Evolutionary conservation across 441 rosid species (phyloP), one percentile per base, ranked within the genome.

Genomic region (Biscutella laevigata): DNA sequence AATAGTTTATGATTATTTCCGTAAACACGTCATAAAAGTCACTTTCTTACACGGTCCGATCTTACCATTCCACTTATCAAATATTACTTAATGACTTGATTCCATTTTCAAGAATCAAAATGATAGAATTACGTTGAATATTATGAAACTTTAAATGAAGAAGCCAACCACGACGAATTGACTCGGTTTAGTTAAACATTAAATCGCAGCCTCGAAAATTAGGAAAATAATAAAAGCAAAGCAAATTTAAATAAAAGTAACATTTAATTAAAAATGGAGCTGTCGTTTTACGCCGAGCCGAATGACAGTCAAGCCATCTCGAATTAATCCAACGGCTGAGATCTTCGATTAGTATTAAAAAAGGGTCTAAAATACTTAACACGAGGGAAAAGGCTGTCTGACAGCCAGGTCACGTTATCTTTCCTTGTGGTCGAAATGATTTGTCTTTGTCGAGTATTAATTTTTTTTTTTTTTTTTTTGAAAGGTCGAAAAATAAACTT

Each of bases 341-440:
- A 68, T 36, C 1, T 1, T 26, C 24, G 36, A 68, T 55, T 37
- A 50, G 24, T 24, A n/a, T n/a, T n/a, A n/a, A n/a, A n/a, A n/a
- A n/a, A n/a, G n/a, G n/a, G n/a, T 3, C 7, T 10, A 25, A n/a
- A 51, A 62, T 7, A 35, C 49, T 62, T 36, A 49, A 44, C 40
- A 57, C 27, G 47, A 36, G 57, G 28, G 59, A 41, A 40, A 25
- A 61, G 68, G 76, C 82, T 77, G 86, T 73, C 82, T 66, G 66
- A 66, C 71, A 69, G 75, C 82, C 89, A 74, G 84, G 79, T 74
- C 84, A 80, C 71, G 74, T 72, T 57, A 70, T 77, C 80, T 64
- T 77, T 80, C 66, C 72, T 71, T 70, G 73, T 71, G 82, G 77
- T 61, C 64, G 72, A 70, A 83, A 80, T 83, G 82, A 77, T 77